These are phyloP conservation scores for Mucuna pruriens DNA, from an alignment of 306 rosid species.

Conservation along the genomic window DNA sequence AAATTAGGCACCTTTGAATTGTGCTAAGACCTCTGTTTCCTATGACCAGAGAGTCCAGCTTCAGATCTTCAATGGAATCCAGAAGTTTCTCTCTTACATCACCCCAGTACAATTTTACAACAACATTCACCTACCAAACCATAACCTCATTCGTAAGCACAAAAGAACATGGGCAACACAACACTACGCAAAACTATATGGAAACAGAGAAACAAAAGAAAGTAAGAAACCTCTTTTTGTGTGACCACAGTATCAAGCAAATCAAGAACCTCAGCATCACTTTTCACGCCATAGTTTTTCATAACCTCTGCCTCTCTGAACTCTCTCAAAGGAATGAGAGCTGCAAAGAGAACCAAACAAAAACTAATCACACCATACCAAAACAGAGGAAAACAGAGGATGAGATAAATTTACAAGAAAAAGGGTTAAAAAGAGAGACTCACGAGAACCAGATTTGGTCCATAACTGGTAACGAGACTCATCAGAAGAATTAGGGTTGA, in stretches of 20 bases:
- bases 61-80: slow-evolving; percentile 75
- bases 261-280: slow-evolving; percentile 80
- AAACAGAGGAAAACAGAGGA: neutral
- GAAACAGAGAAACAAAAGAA: neutral
- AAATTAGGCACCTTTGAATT: slow-evolving; percentile 57
- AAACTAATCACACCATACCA: neutral
- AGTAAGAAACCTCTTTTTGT: slow-evolving; percentile 71
- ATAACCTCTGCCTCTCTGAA: slow-evolving; percentile 58
- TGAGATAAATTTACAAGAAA: neutral
- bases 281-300: slow-evolving; percentile 56
- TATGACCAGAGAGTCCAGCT: slow-evolving; percentile 79
- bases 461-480: slow-evolving; percentile 57
- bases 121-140: slow-evolving; percentile 50
- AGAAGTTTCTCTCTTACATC: slow-evolving; percentile 92
- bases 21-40: slow-evolving; percentile 93
- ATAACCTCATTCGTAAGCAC: neutral
- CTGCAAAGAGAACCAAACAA: slow-evolving; percentile 44
- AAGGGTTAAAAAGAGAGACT: slow-evolving; percentile 22
- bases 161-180: neutral
- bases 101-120: slow-evolving; percentile 88
- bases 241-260: slow-evolving; percentile 66
- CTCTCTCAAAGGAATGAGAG: slow-evolving; percentile 76
- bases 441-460: slow-evolving; percentile 76
- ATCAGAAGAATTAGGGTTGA: slow-evolving; percentile 50
- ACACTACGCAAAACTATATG: too few species aligned